Conservation (phyloP, 495 filamentous ascomycete genomes). For the Penicillium coprophilum region DNA sequence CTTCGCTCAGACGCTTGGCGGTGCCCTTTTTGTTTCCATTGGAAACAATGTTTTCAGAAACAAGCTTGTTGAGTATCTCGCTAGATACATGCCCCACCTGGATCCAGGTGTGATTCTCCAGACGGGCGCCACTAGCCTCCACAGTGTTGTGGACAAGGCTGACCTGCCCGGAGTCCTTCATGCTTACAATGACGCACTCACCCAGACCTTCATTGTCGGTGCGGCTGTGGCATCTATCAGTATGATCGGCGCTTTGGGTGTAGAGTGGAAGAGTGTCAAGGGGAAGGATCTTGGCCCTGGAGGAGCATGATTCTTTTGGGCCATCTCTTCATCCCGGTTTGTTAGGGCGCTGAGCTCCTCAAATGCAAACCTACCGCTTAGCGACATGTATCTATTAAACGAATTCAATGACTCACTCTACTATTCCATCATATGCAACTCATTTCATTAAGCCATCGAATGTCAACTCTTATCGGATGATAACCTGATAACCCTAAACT, state of each 20-base stretch:
- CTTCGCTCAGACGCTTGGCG: constrained; percentile 69
- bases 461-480: background rate
- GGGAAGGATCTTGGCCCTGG: constrained; percentile 2
- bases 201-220: constrained; percentile 31
- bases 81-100: constrained; percentile 41
- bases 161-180: background rate
- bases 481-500: constrained; percentile 4
- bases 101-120: constrained; percentile 48
- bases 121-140: constrained; percentile 45
- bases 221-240: constrained; percentile 26
- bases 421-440: background rate
- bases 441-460: background rate
- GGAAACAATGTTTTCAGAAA: constrained; percentile 65
- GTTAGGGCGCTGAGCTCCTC: background rate
- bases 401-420: background rate
- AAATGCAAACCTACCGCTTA: background rate
- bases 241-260: constrained; percentile 35
- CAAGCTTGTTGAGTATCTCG: constrained; percentile 50
- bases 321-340: background rate
- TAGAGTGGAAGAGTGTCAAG: constrained; percentile 55
- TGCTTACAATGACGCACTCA: constrained; percentile 14
- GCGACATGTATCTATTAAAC: background rate
- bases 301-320: background rate
- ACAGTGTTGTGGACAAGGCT: constrained; percentile 4
- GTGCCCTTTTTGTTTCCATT: constrained; percentile 64